phyloP scores from a whole-genome alignment of 768 basidiomycete genomes.

The Hortiboletus campestris region DNA sequence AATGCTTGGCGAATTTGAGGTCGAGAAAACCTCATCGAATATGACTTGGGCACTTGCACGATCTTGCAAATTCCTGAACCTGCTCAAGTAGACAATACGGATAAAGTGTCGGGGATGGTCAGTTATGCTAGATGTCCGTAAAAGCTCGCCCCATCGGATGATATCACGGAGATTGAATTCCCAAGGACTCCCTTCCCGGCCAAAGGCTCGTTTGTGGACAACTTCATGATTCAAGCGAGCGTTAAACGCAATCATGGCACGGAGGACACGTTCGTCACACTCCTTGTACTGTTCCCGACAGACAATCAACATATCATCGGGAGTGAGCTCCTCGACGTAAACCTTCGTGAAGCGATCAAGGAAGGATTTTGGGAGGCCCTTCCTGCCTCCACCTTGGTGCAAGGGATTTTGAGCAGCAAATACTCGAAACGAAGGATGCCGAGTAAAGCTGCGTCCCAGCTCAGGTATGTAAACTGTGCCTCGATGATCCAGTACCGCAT shows the following conservation, averaged over 20 bases:
- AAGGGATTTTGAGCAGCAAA: constrained; percentile 98
- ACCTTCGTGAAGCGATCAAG: constrained; percentile 99
- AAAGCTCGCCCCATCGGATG: constrained; percentile 77
- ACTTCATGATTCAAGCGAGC: constrained; percentile 65
- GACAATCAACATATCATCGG: constrained; percentile 74
- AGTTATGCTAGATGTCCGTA: constrained; percentile 32
- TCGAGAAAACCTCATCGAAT: constrained; percentile 54
- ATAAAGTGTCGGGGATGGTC: constrained; percentile 63
- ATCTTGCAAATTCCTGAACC: constrained; percentile 79
- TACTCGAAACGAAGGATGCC: constrained; percentile 93
- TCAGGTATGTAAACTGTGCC: constrained; percentile 95
- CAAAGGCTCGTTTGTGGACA: constrained; percentile 63
- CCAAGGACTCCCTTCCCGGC: constrained; percentile 85
- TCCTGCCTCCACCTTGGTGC: constrained; percentile 93
- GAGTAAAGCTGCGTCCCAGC: constrained; percentile 79
- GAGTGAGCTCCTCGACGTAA: constrained; percentile 80
- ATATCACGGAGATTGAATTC: constrained; percentile 98
- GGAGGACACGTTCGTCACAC: constrained; percentile 51
- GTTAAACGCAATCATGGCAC: constrained; percentile 83
- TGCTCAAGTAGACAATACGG: constrained; percentile 73
- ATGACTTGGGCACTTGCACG: constrained; percentile 48
- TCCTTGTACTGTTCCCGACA: constrained; percentile 72
- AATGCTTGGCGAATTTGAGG: constrained; percentile 34
- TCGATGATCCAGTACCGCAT: constrained; percentile 93
- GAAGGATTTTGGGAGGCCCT: constrained; percentile 96